Base-by-base conservation (phyloP, 2,329 filamentous ascomycete species). In the Ophiosphaerella korrae region DNA sequence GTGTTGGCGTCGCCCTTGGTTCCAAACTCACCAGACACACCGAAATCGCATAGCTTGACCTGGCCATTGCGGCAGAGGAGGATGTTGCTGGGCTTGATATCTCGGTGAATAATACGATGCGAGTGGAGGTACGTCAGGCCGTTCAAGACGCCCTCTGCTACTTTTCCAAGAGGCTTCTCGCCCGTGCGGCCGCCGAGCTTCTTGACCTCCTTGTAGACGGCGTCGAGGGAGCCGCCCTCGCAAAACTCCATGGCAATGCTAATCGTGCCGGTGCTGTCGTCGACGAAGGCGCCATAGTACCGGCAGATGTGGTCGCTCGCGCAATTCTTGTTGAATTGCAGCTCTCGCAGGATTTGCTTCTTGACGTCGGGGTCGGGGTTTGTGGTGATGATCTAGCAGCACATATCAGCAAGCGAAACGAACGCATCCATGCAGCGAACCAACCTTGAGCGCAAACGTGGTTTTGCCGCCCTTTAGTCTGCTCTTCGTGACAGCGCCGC, bases 161-260 rank as follows among this genome's bases (percentile, higher is more conserved):
- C 89, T 78, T 97, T 97, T 57, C 94, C 94, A 3, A 99, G 81
- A 1, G 99, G 94, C 72, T 97, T 99, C 73, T 99, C 94, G 60
- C 94, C 94, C 0, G 93, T 97, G 42, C 94, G 86, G 9, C 94
- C 94, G 36, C 93, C 93, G 2, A 97, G 84, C 63, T 94, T 91
- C 79, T 96, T 96, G 32, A 99, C 92, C 76, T 99, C 94, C 61
- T 90, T 90, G 79, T 99, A 99, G 59, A 99, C 94, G 71, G 90
- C 94, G 77, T 99, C 92, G 16, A 99, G 83, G 40, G 91, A 96
- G 45, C 94, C 94, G 50, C 94, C 94, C 75, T 97, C 94, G 72
- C 94, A 99, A 67, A 96, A 97, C 73, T 99, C 94, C 94, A 99
- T 99, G 50, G 92, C 92, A 69, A 99, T 99, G 41, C 91, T 96